Base-by-base conservation (phyloP, 495 filamentous ascomycete genomes). In the Xylaria cubensis region DNA sequence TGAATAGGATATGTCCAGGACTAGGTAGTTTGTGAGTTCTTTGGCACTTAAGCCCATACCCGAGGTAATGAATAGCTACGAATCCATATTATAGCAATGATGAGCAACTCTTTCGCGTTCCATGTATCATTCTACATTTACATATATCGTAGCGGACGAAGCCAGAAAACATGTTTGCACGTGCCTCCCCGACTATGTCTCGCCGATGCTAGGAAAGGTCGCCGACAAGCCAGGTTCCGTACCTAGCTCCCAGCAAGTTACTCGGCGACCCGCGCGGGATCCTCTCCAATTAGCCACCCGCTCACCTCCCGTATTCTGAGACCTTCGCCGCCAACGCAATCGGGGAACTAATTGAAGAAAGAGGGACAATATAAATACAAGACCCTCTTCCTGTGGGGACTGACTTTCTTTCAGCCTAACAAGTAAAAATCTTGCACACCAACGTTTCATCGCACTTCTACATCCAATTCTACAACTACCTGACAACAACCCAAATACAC, bases 291-390 rank as follows among this genome's bases (percentile, higher is more conserved):
- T 50, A 50, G 65, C 50, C 15, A 32, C 34, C 29, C 13, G 39
- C 46, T 66, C 64, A 21, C 64, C 44, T 34, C 51, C 62, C 39
- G 24, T 29, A 36, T 21, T 19, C 61, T 44, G 13, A 64, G 61
- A 64, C 39, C 48, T 51, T 56, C 48, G 65, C 65, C 65, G 65
- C 65, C 65, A 67, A 67, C 65, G 44, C 36, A 29, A 39, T 55
- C 65, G 65, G 65, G 65, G n/a, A 44, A 46, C 42, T 46, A 46
- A 4, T 46, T 46, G 42, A 8, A 19, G 2, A 42, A 48, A 19
- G 41, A 34, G 6, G 13, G n/a, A 39, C 34, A 39, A 8, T 67
- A 39, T 67, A 51, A 67, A 55, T 10, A 24, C 9, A 48, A 67
- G 19, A 12, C 12, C 19, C 65, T 41, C 34, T 10, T 41, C 65